Percentiles rank a stretch among this genome's conserved stretches.
Conservation (phyloP, 345 rosid species). For the Gynandropsis gynandra region DNA sequence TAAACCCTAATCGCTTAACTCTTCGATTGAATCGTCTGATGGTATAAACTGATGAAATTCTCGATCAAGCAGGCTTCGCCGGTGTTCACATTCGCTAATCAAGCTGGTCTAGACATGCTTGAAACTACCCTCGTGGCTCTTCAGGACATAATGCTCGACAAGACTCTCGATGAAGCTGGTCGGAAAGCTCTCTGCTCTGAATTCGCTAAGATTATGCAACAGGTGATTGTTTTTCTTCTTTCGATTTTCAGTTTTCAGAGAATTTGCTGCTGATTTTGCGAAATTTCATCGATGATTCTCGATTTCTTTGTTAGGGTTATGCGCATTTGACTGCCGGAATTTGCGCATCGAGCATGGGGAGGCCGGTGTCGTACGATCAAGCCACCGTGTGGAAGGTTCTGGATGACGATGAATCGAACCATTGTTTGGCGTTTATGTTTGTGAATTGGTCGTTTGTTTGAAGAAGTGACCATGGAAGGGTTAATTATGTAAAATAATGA, state of each 20-base stretch:
- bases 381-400: constrained; percentile 87
- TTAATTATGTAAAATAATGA: constrained; percentile 26
- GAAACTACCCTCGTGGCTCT: constrained; percentile 90
- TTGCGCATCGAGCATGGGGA: constrained; percentile 84
- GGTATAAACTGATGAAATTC: background rate
- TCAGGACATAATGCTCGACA: constrained; percentile 89
- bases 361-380: constrained; percentile 71
- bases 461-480: constrained; percentile 11
- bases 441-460: constrained; percentile 83
- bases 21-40: background rate
- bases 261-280: background rate
- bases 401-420: constrained; percentile 59
- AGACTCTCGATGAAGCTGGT: constrained; percentile 72
- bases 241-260: background rate
- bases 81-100: constrained; percentile 75
- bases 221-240: constrained; percentile 37
- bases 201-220: constrained; percentile 89
- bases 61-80: constrained; percentile 56
- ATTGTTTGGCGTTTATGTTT: constrained; percentile 84
- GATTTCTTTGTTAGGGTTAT: constrained; percentile 43
- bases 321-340: constrained; percentile 69
- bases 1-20: constrained; percentile 15
- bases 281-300: background rate
- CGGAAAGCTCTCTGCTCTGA: constrained; percentile 66
- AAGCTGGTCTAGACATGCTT: constrained; percentile 94